Evolutionary conservation across 164 flowering plant genomes (phyloP).

Genomic region (Brasenia schreberi): DNA sequence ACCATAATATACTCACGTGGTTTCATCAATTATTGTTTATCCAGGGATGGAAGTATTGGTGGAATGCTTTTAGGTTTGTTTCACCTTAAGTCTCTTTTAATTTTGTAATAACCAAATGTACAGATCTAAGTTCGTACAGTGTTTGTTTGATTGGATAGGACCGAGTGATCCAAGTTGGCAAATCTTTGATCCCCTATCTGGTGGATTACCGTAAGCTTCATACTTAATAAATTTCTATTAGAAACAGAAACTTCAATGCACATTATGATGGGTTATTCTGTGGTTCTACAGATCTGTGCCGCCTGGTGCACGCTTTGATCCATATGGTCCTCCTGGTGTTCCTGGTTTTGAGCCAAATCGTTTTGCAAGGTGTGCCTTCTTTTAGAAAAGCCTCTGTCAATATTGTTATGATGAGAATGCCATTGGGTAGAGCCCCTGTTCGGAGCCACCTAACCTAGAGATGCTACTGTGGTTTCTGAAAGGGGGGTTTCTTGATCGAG

Average conservation of each 20-base stretch:
- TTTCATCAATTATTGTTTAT: not conserved
- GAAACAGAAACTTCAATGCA: not conserved
- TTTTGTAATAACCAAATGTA: too few relatives aligned
- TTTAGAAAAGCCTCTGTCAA: not conserved
- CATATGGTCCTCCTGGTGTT: slow-evolving; percentile 72
- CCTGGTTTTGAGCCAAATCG: slow-evolving; percentile 77
- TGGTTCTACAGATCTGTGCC: slow-evolving; percentile 45
- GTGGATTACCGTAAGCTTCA: slow-evolving; percentile 37
- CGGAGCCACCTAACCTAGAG: too few relatives aligned
- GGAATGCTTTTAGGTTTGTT: slow-evolving; percentile 60
- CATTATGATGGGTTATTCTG: slow-evolving; percentile 5
- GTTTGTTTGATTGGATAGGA: slow-evolving; percentile 22
- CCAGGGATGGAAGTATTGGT: slow-evolving; percentile 47
- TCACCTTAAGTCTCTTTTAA: not conserved
- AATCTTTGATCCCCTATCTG: slow-evolving; percentile 22
- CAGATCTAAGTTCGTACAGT: not conserved
- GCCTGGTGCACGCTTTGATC: slow-evolving; percentile 87
- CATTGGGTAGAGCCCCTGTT: not conserved
- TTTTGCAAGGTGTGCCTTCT: slow-evolving; percentile 32
- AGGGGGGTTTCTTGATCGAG: too few relatives aligned
- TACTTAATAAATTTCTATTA: not conserved
- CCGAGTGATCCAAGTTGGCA: slow-evolving; percentile 68
- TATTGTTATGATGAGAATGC: not conserved
- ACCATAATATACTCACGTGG: not conserved
- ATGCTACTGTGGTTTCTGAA: too few relatives aligned